Base-by-base conservation (phyloP, 345 rosid genomes). In the Lumnitzera racemosa region DNA sequence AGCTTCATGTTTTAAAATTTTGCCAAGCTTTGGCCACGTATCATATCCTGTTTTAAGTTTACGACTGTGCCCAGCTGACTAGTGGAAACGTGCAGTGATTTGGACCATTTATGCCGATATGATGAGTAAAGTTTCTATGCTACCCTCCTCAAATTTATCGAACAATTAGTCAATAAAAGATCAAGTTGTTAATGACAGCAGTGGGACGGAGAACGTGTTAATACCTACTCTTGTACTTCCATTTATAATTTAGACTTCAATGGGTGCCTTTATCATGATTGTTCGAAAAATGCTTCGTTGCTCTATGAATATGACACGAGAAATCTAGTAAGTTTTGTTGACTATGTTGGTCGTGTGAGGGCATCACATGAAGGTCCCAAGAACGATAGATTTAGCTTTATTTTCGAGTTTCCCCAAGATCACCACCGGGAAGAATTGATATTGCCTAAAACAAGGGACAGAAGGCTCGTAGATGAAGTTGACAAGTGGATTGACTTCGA, bases 161-260 rank as follows among this genome's bases (percentile, higher is more conserved):
- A 20, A 20, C 20, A 20, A 20, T 20, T 20, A 20, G 20, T 20
- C 20, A 20, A 20, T 20, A 20, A 20, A 20, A 20, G 20, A 20
- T 20, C 20, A 20, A 20, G 20, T 20, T 20, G 20, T 20, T 20
- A 20, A 20, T 20, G 20, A 20, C 20, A 20, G 20, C 20, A 20
- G 20, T 20, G 20, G 20, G 20, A 20, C 20, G 0, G 20, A 20
- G 20, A 20, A 20, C 20, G 20, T 20, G 20, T 20, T 20, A 20
- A 20, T 20, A 20, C 20, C 20, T 20, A 20, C 20, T 20, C 20
- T 20, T 65, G 69, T 62, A 58, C 61, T 65, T 51, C 53, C n/a
- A 51, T 52, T 15, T 24, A 50, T 23, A 58, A 57, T 31, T 29
- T 65, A 49, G 70, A 66, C 58, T 66, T 66, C 29, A 64, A 53